phyloP scores from a whole-genome alignment of 1,139 yeast species.

The Pneumocystis sp. region DNA sequence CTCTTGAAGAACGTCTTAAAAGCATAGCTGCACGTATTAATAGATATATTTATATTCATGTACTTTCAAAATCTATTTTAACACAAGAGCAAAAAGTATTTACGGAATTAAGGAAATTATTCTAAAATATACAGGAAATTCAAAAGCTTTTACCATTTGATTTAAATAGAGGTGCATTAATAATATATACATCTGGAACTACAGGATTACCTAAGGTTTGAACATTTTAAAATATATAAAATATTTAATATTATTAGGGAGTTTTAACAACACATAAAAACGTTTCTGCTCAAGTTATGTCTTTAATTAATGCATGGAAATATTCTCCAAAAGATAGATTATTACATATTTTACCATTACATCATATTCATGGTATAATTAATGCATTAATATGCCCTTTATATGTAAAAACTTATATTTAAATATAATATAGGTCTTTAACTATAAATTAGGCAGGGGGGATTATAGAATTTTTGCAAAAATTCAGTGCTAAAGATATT shows the following conservation, averaged over 20 bases:
- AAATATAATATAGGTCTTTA: slow-evolving; percentile 8
- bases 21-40: not conserved
- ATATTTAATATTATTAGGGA: slow-evolving; percentile 14
- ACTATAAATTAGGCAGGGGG: slow-evolving; percentile 26
- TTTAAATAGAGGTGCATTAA: slow-evolving; percentile 14
- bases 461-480: slow-evolving; percentile 24
- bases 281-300: slow-evolving; percentile 24
- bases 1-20: not conserved
- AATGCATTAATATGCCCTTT: slow-evolving; percentile 19
- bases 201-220: slow-evolving; percentile 24
- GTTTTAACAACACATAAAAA: slow-evolving; percentile 26
- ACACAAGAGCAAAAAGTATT: not conserved
- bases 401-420: not conserved
- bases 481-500: slow-evolving; percentile 22
- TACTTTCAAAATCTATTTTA: not conserved
- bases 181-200: slow-evolving; percentile 28
- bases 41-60: not conserved
- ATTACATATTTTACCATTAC: slow-evolving; percentile 26
- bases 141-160: not conserved
- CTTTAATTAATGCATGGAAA: slow-evolving; percentile 24
- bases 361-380: slow-evolving; percentile 27
- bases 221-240: not conserved
- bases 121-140: not conserved
- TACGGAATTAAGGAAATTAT: not conserved
- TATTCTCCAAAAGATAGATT: slow-evolving; percentile 21